Conservation (phyloP, 2,329 filamentous ascomycete species). For the Talaromyces amestolkiae region DNA sequence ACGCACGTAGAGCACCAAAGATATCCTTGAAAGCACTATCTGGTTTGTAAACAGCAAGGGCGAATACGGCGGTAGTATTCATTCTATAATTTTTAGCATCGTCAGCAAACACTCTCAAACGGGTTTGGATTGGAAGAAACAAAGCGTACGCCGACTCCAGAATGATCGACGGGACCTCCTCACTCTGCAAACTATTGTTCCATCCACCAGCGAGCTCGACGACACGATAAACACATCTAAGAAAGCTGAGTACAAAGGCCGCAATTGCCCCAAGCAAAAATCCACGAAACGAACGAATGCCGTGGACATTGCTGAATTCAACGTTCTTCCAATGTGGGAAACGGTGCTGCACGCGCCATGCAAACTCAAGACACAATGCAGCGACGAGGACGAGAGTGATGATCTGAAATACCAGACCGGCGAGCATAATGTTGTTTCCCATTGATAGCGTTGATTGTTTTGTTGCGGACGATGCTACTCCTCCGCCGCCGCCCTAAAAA, state of each 20-base stretch:
- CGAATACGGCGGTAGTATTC: not conserved
- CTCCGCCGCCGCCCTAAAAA: not conserved
- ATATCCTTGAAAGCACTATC: not conserved
- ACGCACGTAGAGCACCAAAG: not conserved
- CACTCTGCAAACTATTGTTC: constrained; percentile 7
- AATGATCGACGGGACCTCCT: not conserved
- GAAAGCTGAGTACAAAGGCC: not conserved
- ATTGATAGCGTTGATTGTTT: constrained; percentile 6
- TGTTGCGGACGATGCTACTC: constrained; percentile 1
- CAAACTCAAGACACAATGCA: not conserved
- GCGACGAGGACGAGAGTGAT: not conserved
- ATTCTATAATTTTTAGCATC: not conserved
- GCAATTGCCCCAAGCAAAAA: not conserved
- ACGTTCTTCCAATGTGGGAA: not conserved
- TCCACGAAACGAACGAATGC: not conserved
- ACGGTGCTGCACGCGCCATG: not conserved
- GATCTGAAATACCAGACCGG: not conserved
- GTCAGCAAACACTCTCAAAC: not conserved
- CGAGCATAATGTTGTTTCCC: constrained; percentile 11
- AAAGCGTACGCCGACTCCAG: not conserved
- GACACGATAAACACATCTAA: constrained; percentile 4
- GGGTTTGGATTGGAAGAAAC: not conserved
- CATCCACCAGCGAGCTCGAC: constrained; percentile 3
- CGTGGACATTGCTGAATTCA: not conserved
- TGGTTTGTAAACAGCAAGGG: not conserved